Evolutionary conservation across 768 basidiomycete species (phyloP).

Genomic region (Pholiota conissans): DNA sequence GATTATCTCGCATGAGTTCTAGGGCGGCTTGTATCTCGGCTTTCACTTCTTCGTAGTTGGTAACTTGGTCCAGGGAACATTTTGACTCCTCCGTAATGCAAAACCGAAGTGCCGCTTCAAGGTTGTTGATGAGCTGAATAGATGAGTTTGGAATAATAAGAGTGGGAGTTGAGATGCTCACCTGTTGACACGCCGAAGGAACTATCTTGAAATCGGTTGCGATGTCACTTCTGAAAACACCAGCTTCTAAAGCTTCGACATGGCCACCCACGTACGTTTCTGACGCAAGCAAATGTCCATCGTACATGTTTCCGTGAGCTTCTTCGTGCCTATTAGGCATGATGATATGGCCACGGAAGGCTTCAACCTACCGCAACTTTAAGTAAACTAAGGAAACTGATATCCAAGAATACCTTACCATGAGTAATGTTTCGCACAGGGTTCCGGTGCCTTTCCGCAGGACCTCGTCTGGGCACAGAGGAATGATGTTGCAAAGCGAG

Average conservation of each 20-base stretch:
- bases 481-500: conserved; percentile 98
- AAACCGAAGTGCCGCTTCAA: conserved; percentile 90
- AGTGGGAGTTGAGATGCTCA: conserved; percentile 23
- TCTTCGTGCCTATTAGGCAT: conserved; percentile 99
- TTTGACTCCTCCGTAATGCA: conserved; percentile 86
- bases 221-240: conserved; percentile 97
- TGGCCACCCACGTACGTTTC: conserved; percentile 99
- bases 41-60: conserved; percentile 94
- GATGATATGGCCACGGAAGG: conserved; percentile 86
- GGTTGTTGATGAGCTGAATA: conserved; percentile 83
- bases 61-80: conserved; percentile 76
- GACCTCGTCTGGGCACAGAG: conserved; percentile 94
- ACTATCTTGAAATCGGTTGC: conserved; percentile 93
- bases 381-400: background rate
- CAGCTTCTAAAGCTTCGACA: conserved; percentile 97
- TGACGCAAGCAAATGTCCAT: conserved; percentile 94
- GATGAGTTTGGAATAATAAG: conserved; percentile 1
- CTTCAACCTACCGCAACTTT: conserved; percentile 75
- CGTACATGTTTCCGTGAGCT: conserved; percentile 85
- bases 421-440: conserved; percentile 94
- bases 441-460: conserved; percentile 95
- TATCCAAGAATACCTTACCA: conserved; percentile 62
- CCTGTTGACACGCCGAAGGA: conserved; percentile 83
- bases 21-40: conserved; percentile 72
- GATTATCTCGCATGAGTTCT: conserved; percentile 89